Base-by-base conservation (phyloP, 768 basidiomycete species). In the Mycena sanguinolenta region DNA sequence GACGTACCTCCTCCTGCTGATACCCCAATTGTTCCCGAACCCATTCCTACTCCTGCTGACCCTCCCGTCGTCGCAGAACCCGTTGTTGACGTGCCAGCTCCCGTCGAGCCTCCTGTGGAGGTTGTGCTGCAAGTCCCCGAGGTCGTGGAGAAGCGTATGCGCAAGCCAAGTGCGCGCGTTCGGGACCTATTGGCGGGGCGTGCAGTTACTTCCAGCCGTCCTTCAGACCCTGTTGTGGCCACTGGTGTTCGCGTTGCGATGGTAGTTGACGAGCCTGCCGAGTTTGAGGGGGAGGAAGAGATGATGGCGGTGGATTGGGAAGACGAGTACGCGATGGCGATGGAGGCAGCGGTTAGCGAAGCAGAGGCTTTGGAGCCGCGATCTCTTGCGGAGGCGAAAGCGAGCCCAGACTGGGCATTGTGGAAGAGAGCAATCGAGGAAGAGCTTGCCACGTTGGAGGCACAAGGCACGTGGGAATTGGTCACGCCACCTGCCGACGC, bases 121-220 rank as follows among this genome's bases (percentile, higher is more conserved):
- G 46, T 62, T 12, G 32, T 52, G 19, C 61, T 23, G 16, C n/a
- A n/a, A n/a, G n/a, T n/a, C 32, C 13, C 61, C n/a, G 61, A 53
- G n/a, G 14, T 30, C 17, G 53, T 46, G 27, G 23, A 50, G 28
- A 73, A 64, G 30, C 73, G 73, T 38, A 36, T 60, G 30, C 67
- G 73, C 21, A 74, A 74, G 38, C 73, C 74, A 0, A 66, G 65
- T 16, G 71, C 70, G 42, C 65, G 54, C 32, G 71, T 76, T 25
- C 32, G 34, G 32, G 75, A 76, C 39, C 62, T 76, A 14, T 49
- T 76, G 10, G 58, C 58, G 12, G 75, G 75, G 8, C 52, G 21
- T 30, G 74, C 63, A n/a, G 42, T 58, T 4, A 50, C 58, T 17
- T 72, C 73, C 4, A 63, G 59, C 54, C 38, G 52, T 23, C 42